Conservation (phyloP, 2,329 filamentous ascomycete species). For the Volutella citrinella region DNA sequence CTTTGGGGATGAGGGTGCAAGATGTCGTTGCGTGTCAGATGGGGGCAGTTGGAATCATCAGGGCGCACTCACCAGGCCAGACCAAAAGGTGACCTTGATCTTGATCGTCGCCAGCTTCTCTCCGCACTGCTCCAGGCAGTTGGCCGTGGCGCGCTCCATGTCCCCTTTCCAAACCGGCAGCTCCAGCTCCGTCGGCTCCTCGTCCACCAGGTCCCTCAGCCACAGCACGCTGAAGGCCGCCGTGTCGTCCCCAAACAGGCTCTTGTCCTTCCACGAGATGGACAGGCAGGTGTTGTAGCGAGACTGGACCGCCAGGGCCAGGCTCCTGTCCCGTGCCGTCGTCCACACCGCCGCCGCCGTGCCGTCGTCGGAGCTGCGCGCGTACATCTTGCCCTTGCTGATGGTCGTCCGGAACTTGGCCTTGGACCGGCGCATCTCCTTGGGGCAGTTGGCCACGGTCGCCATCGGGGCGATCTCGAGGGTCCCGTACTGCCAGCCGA, state of each 20-base stretch:
- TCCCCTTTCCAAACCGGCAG: constrained; percentile 65
- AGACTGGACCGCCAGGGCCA: constrained; percentile 55
- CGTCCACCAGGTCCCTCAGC: constrained; percentile 67
- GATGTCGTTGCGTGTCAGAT: too few species aligned
- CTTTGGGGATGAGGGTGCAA: too few species aligned
- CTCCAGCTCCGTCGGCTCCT: constrained; percentile 57
- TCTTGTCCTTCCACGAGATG: constrained; percentile 46
- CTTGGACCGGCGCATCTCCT: constrained; percentile 46
- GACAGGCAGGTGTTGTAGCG: constrained; percentile 57
- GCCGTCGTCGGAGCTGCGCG: constrained; percentile 36
- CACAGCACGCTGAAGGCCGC: constrained; percentile 63
- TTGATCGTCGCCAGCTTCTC: constrained; percentile 46
- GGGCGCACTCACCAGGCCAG: constrained; percentile 30
- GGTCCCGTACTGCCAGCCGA: constrained; percentile 72
- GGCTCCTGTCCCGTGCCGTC: constrained; percentile 41
- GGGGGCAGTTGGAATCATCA: not conserved
- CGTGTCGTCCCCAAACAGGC: constrained; percentile 49
- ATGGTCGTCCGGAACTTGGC: constrained; percentile 60
- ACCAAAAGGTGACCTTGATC: constrained; percentile 33
- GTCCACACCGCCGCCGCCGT: constrained; percentile 39
- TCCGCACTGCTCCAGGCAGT: constrained; percentile 42
- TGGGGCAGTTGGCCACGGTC: constrained; percentile 41
- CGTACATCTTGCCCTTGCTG: constrained; percentile 56
- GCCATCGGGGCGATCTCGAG: constrained; percentile 57
- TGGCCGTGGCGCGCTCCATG: constrained; percentile 44